These are phyloP conservation scores for Microbotryomycetes sp. DNA, from an alignment of 1,284 basidiomycete species.

Conservation along the genomic window DNA sequence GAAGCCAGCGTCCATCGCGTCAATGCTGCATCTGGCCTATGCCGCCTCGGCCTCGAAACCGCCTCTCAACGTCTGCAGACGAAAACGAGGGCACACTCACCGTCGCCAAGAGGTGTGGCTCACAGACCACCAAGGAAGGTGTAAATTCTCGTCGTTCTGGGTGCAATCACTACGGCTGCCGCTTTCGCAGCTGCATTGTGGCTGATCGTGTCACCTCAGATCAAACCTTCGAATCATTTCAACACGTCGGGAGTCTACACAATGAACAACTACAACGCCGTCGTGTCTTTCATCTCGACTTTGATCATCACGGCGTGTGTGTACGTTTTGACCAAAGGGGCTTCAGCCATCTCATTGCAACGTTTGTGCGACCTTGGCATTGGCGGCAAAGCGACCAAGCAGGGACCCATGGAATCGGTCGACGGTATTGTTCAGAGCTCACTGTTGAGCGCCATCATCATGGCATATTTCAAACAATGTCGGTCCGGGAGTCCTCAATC, in stretches of 20 bases:
- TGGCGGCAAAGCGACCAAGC: background rate
- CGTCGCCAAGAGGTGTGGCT: background rate
- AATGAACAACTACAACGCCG: background rate
- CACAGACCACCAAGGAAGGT: background rate
- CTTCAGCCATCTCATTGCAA: background rate
- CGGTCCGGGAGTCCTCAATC: background rate
- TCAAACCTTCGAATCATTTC: background rate
- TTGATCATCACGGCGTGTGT: background rate
- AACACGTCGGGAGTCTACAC: background rate
- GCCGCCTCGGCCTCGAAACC: no score
- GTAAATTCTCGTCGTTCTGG: background rate
- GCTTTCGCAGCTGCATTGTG: background rate
- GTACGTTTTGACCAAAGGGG: background rate
- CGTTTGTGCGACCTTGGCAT: background rate
- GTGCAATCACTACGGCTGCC: background rate
- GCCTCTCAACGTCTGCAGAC: no score
- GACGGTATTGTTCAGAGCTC: background rate
- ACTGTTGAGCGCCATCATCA: background rate
- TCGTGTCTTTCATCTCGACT: background rate
- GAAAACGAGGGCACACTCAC: no score
- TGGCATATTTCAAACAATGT: background rate
- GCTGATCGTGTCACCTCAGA: background rate
- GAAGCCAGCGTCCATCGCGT: no score
- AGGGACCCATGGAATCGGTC: background rate
- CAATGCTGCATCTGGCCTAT: background rate